Evolutionary conservation across 495 filamentous ascomycete genomes (phyloP).

Genomic region (Aspergillus campestris): DNA sequence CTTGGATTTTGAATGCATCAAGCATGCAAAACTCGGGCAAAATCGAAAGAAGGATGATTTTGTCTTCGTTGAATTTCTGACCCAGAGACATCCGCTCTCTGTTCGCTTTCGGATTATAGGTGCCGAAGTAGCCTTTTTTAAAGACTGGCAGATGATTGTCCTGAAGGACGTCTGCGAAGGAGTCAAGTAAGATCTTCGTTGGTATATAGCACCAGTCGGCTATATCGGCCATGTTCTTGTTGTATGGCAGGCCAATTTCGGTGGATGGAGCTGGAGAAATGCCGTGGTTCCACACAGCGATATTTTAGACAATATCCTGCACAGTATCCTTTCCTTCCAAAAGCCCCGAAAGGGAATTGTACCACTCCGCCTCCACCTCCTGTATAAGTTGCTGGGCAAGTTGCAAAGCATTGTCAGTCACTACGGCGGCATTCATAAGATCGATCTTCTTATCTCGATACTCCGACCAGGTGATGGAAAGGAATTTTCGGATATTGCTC

Average conservation of each 20-base stretch:
- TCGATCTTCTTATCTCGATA: constrained; percentile 23
- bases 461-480: constrained; percentile 22
- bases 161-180: constrained; percentile 19
- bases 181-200: constrained; percentile 16
- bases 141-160: constrained; percentile 18
- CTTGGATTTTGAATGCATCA: constrained; percentile 13
- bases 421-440: constrained; percentile 23
- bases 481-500: constrained; percentile 17
- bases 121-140: constrained; percentile 23
- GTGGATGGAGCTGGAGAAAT: constrained; percentile 12
- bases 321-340: constrained; percentile 3
- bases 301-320: constrained; percentile 14
- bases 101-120: constrained; percentile 21
- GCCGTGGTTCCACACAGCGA: constrained; percentile 8
- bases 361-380: constrained; percentile 15
- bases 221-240: constrained; percentile 19
- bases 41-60: constrained; percentile 20
- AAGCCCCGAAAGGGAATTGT: constrained; percentile 5
- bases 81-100: constrained; percentile 19
- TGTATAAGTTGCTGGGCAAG: constrained; percentile 16
- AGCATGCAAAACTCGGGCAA: constrained; percentile 26
- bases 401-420: constrained; percentile 25
- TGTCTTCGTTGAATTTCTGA: constrained; percentile 26
- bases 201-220: constrained; percentile 23
- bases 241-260: constrained; percentile 25